These are phyloP conservation scores for Staphylotrichum longicolle DNA, from an alignment of 495 filamentous ascomycete genomes.

Conservation along the genomic window DNA sequence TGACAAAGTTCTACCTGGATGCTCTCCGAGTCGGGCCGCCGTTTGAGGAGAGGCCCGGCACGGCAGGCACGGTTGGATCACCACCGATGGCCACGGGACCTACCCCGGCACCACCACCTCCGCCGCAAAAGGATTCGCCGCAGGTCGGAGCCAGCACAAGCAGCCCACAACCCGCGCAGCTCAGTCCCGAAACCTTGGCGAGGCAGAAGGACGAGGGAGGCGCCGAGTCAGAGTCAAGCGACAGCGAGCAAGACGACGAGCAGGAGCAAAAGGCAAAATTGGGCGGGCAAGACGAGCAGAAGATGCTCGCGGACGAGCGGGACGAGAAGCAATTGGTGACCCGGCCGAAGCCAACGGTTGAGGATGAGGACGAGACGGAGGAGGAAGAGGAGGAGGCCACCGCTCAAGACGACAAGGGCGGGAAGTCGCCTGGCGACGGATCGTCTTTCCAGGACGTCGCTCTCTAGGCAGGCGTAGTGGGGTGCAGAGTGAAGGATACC, in stretches of 20 bases:
- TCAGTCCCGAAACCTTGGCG: neutral
- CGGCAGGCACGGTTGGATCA: conserved; percentile 25
- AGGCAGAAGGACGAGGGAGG: conserved; percentile 26
- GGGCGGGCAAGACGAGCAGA: conserved; percentile 52
- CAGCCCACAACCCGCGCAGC: neutral
- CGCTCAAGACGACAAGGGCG: conserved; percentile 32
- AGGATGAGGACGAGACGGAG: conserved; percentile 38
- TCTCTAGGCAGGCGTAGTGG: conserved; percentile 33
- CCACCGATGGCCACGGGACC: neutral
- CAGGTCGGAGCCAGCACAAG: conserved; percentile 3
- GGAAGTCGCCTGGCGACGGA: conserved; percentile 43
- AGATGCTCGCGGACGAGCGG: conserved; percentile 53
- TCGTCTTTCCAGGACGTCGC: conserved; percentile 55
- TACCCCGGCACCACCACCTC: conserved; percentile 1
- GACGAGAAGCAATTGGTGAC: conserved; percentile 50
- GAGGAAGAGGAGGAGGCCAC: conserved; percentile 37
- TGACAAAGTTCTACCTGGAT: conserved; percentile 92
- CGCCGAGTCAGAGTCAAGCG: conserved; percentile 29
- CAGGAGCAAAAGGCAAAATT: conserved; percentile 35
- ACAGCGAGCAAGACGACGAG: conserved; percentile 39
- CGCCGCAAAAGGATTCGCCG: conserved; percentile 11
- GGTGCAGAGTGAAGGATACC: conserved; percentile 3
- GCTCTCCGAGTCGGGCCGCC: conserved; percentile 50
- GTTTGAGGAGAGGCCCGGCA: conserved; percentile 29
- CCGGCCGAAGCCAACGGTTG: conserved; percentile 36